Evolutionary conservation across 495 filamentous ascomycete genomes (phyloP), one percentile per base, ranked within the genome.

Genomic region (Pyrenula aspistea): DNA sequence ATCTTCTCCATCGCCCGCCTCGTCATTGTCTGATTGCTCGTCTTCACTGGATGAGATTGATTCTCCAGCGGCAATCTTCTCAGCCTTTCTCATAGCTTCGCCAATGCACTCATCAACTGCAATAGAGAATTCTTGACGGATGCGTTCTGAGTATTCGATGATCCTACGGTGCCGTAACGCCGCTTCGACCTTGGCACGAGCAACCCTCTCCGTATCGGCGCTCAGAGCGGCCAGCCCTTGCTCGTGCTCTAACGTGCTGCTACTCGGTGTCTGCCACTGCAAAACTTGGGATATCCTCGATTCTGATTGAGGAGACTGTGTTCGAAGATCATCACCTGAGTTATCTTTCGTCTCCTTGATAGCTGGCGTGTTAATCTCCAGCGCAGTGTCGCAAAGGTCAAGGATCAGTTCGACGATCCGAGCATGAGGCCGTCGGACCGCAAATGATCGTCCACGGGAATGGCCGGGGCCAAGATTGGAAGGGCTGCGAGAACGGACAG

Each of bases 81-180:
- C 87, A 50, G 93, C 94, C 67, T 96, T 97, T 57, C 78, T 84
- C 68, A 96, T 79, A 10, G 94, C 93, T 57, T 88, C 90, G 53
- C 91, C 84, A 51, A 98, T 93, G 66, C 93, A 98, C 57, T 96
- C 90, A 61, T 95, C 86, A 24, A 98, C 93, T 51, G 95, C 74
- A 22, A 92, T 78, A 19, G 87, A 86, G 65, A 93, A 95, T 65
- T 98, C 93, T 31, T 94, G 78, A 1, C 94, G 88, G 65, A 98
- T 96, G 10, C 93, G 82, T 69, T 98, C 93, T 2, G 89, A 84
- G 67, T 97, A 98, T 68, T 98, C 94, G 49, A 97, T 84, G 56
- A 96, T 95, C 61, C 87, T 83, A 49, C 92, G 83, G 70, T 97
- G 88, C 31, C 93, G 89, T 59, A 91, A 77, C 12, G 96, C 86